A percentile compares a stretch with the other conserved stretches of the same genome.
Evolutionary conservation across 257 asterid species (phyloP).

Genomic region (Penstemon newberryi): DNA sequence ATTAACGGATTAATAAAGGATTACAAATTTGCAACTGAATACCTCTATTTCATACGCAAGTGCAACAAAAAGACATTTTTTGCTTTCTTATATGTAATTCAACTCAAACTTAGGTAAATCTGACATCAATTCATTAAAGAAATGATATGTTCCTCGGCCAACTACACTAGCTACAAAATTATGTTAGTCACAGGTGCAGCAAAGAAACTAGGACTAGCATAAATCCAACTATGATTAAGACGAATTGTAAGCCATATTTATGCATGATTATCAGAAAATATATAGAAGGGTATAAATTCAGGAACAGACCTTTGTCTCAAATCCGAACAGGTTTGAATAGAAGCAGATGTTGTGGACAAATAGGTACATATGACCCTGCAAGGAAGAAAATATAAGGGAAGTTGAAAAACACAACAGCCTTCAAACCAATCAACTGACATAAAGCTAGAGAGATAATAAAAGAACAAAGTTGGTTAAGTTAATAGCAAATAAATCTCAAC

Average conservation of each 20-base stretch:
- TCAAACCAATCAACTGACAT: slow-evolving; percentile 6
- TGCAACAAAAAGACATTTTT: not conserved
- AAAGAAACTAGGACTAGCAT: no score
- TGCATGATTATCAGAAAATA: not conserved
- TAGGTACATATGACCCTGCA: slow-evolving; percentile 97
- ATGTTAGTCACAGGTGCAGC: not conserved
- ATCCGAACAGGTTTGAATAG: slow-evolving; percentile 93
- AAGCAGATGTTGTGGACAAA: slow-evolving; percentile 85
- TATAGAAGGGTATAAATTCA: slow-evolving; percentile 10
- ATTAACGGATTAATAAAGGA: not conserved
- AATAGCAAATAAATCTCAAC: slow-evolving; percentile 6
- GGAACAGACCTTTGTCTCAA: slow-evolving; percentile 87
- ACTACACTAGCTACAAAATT: slow-evolving; percentile 1
- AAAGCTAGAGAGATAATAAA: slow-evolving; percentile 14
- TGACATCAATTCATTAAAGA: slow-evolving; percentile 1
- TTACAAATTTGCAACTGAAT: slow-evolving; percentile 2
- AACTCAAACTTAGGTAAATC: not conserved
- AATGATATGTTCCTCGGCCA: slow-evolving; percentile 1
- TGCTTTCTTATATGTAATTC: not conserved
- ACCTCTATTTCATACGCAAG: slow-evolving; percentile 1
- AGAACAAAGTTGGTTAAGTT: slow-evolving; percentile 10
- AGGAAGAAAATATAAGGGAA: slow-evolving; percentile 29
- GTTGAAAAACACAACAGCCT: not conserved
- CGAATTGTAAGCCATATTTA: not conserved
- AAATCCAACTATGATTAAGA: no score